Percentiles rank a stretch among this genome's conserved stretches.
Evolutionary conservation across 345 rosid genomes (phyloP).

Genomic region (Pugionium cornutum): DNA sequence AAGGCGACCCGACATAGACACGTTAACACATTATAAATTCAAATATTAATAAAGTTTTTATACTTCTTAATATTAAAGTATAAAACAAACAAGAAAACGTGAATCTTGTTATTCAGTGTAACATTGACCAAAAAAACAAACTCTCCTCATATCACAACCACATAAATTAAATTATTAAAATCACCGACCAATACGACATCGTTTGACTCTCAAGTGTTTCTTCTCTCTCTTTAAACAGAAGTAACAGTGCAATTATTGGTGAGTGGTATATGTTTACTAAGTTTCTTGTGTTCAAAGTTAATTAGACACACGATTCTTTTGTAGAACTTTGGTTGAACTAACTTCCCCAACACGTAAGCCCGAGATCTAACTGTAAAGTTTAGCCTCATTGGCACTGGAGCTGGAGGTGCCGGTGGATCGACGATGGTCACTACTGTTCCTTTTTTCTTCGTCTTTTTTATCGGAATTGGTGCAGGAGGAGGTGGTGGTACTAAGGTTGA

Average conservation of each 20-base stretch:
- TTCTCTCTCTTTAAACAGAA: not conserved
- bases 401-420: conserved; percentile 36
- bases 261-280: conserved; percentile 62
- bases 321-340: conserved; percentile 80
- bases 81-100: not conserved
- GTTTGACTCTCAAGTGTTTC: not conserved
- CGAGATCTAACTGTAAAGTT: conserved; percentile 65
- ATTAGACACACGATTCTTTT: conserved; percentile 67
- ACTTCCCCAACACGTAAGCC: conserved; percentile 82
- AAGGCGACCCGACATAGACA: too few species aligned
- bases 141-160: not conserved
- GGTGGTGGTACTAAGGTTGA: conserved; percentile 51
- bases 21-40: too few species aligned
- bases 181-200: not conserved
- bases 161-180: conserved; percentile 2
- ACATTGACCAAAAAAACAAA: conserved; percentile 16
- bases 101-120: not conserved
- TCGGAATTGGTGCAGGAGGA: conserved; percentile 60
- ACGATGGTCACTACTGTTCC: conserved; percentile 24
- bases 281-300: conserved; percentile 65
- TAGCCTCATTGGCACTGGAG: conserved; percentile 65
- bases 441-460: conserved; percentile 37
- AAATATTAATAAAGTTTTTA: too few species aligned
- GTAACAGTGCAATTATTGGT: conserved; percentile 62
- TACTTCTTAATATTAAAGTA: too few species aligned